Percentiles rank a stretch among this genome's conserved stretches.
Conservation (phyloP, 129 eudicot genomes). For the Arctium lappa region DNA sequence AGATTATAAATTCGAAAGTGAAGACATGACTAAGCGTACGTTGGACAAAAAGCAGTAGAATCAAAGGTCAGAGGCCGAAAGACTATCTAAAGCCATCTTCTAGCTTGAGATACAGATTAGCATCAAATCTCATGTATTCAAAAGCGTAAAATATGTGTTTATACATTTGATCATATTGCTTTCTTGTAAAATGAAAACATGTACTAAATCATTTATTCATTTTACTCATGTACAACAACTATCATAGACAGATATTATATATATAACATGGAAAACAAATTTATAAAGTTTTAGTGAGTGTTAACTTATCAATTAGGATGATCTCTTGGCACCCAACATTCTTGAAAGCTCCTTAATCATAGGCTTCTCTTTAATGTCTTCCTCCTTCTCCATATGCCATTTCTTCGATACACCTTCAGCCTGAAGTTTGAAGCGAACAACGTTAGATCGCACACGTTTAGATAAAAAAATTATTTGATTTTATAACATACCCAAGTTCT, state of each 20-base stretch:
- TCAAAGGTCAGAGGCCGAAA: not conserved
- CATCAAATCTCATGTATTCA: not conserved
- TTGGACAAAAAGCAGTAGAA: not conserved
- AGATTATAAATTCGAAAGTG: slow-evolving; percentile 54
- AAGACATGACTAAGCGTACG: slow-evolving; percentile 6
- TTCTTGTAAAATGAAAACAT: slow-evolving; percentile 11
- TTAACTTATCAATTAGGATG: slow-evolving; percentile 25
- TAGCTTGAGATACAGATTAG: not conserved
- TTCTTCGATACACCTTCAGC: slow-evolving; percentile 63
- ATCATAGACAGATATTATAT: not conserved
- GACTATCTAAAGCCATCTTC: not conserved
- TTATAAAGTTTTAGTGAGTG: not conserved
- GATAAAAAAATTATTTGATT: not conserved
- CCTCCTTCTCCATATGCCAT: slow-evolving; percentile 63
- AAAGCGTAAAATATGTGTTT: not conserved
- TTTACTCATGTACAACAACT: slow-evolving; percentile 1
- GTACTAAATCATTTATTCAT: not conserved
- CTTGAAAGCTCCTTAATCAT: slow-evolving; percentile 65
- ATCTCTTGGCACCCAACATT: slow-evolving; percentile 50
- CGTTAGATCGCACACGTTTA: slow-evolving; percentile 1
- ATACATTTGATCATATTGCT: not conserved
- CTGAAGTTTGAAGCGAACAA: slow-evolving; percentile 29
- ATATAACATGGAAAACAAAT: not conserved
- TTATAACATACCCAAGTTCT: slow-evolving; percentile 64
- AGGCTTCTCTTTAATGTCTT: slow-evolving; percentile 56